Evolutionary conservation across 495 filamentous ascomycete genomes (phyloP).

Genomic region (Penicillium fimorum): DNA sequence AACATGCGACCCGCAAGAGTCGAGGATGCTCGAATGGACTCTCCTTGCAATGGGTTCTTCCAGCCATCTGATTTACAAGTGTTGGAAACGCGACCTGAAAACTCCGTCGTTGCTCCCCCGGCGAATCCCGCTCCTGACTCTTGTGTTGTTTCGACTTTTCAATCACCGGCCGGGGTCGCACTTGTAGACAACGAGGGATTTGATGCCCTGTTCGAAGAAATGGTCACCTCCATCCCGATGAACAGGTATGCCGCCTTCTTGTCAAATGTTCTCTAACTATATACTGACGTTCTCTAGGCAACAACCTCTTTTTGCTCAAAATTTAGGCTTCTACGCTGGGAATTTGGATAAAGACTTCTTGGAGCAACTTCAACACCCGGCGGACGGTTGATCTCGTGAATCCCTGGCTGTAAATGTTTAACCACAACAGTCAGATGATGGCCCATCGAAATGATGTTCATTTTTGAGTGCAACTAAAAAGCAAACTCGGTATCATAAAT

Average conservation of each 20-base stretch:
- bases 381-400: not conserved
- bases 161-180: too few species aligned
- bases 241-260: slow-evolving; percentile 11
- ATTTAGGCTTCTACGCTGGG: slow-evolving; percentile 26
- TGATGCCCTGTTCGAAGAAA: too few species aligned
- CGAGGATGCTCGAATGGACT: too few species aligned
- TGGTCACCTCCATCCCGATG: not conserved
- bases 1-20: too few species aligned
- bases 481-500: not conserved
- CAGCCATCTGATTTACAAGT: too few species aligned
- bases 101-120: too few species aligned
- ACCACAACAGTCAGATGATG: not conserved
- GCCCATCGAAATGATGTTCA: not conserved
- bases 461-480: not conserved
- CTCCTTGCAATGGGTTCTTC: too few species aligned
- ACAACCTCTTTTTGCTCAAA: slow-evolving; percentile 28
- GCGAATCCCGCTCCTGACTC: too few species aligned
- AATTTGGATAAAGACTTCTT: slow-evolving; percentile 29
- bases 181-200: too few species aligned
- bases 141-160: too few species aligned
- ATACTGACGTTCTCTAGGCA: slow-evolving; percentile 9
- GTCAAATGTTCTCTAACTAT: not conserved
- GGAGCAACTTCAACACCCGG: slow-evolving; percentile 20
- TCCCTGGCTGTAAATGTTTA: not conserved
- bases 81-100: too few species aligned